Evolutionary conservation across 2,329 filamentous ascomycete genomes (phyloP), one percentile per base, ranked within the genome.

Genomic region (Fusarium odoratissimum): DNA sequence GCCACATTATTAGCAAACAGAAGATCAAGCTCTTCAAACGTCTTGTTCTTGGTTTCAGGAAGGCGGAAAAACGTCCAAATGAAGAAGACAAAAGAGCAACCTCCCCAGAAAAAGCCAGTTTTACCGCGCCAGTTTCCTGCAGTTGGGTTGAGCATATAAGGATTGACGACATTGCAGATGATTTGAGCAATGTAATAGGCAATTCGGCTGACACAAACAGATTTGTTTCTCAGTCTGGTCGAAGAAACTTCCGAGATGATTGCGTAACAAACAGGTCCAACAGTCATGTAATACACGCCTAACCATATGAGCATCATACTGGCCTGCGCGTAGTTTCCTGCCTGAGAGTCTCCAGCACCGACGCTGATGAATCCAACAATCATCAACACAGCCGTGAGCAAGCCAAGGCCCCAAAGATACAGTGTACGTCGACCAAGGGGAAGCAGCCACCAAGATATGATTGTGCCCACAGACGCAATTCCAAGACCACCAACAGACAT

Each of bases 11-110:
- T 79, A 45, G 84, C 82, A 75, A 89, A 89, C 30, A 89, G 69
- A n/a, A 85, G 81, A 60, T 89, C 87, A 12, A 89, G 80, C 77
- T 89, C 87, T 69, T 86, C 86, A 56, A 87, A 84, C 0, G 85
- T 86, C 35, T 69, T 72, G 28, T 57, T 44, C 45, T 71, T 85
- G 1, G 86, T 84, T 76, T 89, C 88, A 5, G 86, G 86, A 13
- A 87, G 77, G 21, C 84, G 84, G 75, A 86, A 87, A 71, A 81
- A 88, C 1, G 85, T 82, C 82, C 88, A 90, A 2, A 84, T 73
- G 8, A 87, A 82, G 28, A 73, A 70, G 10, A 60, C 42, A 46
- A 71, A 56, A 25, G 44, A 58, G 30, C 57, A 85, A 80, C 77
- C 79, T 3, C 78, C 81, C 82, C 83, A 85, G 71, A 85, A 82